Conservation (phyloP, 1,284 basidiomycete genomes). For the Ganoderma boninense region DNA sequence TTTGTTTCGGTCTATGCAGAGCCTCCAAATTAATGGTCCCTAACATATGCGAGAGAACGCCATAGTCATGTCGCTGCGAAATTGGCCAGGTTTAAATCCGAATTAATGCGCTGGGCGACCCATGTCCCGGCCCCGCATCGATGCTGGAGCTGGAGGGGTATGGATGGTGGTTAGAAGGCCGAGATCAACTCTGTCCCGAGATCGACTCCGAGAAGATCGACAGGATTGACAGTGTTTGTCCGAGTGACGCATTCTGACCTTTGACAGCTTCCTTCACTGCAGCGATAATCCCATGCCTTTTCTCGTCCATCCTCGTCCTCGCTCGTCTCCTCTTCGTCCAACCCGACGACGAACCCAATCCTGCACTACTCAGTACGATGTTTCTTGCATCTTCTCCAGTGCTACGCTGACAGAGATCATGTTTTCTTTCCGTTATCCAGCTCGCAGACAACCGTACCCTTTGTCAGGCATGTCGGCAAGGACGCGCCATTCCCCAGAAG, state of each 20-base stretch:
- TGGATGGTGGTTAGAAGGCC: background rate
- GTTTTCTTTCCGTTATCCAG: background rate
- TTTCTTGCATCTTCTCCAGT: background rate
- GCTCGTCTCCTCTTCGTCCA: background rate
- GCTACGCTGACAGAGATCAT: background rate
- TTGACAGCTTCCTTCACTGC: background rate
- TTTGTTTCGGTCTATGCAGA: background rate
- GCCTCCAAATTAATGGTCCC: background rate
- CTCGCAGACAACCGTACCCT: background rate
- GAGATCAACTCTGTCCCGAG: background rate
- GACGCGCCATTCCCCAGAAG: background rate
- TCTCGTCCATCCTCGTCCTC: background rate
- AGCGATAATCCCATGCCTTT: background rate
- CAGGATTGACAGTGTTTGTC: background rate
- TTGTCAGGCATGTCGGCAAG: background rate
- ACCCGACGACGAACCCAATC: background rate
- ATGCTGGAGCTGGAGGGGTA: background rate
- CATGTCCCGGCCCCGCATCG: too few relatives aligned
- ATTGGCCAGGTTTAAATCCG: background rate
- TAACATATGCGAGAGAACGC: background rate
- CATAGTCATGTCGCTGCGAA: background rate
- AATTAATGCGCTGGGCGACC: background rate
- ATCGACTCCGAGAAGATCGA: background rate
- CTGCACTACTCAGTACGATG: background rate
- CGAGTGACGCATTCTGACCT: constrained; percentile 4